Base-by-base conservation (phyloP, 169 alveolate genomes). In the Plasmodium gaboni region DNA sequence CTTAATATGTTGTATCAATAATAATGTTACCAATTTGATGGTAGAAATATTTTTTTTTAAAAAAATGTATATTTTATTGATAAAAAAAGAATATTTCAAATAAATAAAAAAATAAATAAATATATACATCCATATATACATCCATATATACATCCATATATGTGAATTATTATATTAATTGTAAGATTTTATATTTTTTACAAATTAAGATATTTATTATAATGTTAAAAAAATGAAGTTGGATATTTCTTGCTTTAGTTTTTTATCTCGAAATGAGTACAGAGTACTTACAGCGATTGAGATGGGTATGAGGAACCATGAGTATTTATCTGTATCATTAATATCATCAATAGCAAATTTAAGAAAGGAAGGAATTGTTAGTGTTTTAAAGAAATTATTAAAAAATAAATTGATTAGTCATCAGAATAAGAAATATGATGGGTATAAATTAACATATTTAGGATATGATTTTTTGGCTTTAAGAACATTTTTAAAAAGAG, bases 241-340 rank as follows among this genome's bases (percentile, higher is more conserved):
- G 57, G 89, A 78, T 46, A 78, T 78, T 22, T 78, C 89, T 12
- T 50, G 89, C 42, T 78, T 78, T 22, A 32, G 80, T 32, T 78
- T 78, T 46, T 8, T 78, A 48, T 65, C 89, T 4, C 48, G 28
- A 72, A 94, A 93, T 63, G 96, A 94, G 90, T 92, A 92, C 71
- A 93, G 99, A 38, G 99, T 98, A 7, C 94, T 98, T 73, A 95
- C 98, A 22, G 99, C 99, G 17, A 97, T 98, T 22, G 99, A 99
- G 93, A 97, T 98, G 98, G 99, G 99, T 26, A 97, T 97, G 99
- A 97, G 98, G 93, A 99, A 99, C 91, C 99, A 99, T 93, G 99
- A 99, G 90, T 96, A 94, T 91, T 99, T 99, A 51, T 99, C 99
- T 2, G 96, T 96, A 0, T 96, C 94, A 48, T 95, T 99, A 61